Evolutionary conservation across 805 yeast species (phyloP), one percentile per base, ranked within the genome.

Genomic region (Starmera pachycereana): DNA sequence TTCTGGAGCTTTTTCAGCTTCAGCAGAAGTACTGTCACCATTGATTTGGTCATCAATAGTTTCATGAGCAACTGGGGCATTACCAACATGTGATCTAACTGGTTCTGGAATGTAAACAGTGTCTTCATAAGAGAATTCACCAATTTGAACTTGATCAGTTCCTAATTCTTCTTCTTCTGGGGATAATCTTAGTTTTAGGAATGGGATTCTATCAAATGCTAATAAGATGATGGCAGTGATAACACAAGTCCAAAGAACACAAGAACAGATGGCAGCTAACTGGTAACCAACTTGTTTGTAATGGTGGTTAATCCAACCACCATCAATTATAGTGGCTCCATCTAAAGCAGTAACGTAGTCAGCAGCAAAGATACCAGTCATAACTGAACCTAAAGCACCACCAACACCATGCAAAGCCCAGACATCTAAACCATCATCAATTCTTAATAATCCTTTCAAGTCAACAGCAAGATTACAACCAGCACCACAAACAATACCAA

Each of bases 351-450:
- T 81, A 50, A 89, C 78, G 63, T 89, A 87, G 65, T 84, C 85
- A 38, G 94, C 86, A 25, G 97, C 95, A 60, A 90, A 90, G 47
- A 90, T 69, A 57, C 96, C 97, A 19, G 97, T 90, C 61, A 88
- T 60, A 18, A 82, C 66, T 25, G 86, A 76, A 39, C 97, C 97
- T 47, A 74, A 66, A 53, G 81, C 74, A 40, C 96, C 97, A 61
- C 97, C 97, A 46, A 89, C 80, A 53, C 96, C 96, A 63, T 90
- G 97, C 40, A 89, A 67, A 29, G 96, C 85, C 65, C 84, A 90
- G 37, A 88, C 95, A 61, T 89, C 97, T 71, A 89, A 72, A 66
- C 96, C 96, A 60, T 90, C 97, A 61, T 90, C 97, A 48, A 90
- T 82, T 41, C 72, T 73, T 46, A 90, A 58, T 43, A 75, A 40